Conservation (phyloP, 208 protist genomes). For the Porcisia hertigi region DNA sequence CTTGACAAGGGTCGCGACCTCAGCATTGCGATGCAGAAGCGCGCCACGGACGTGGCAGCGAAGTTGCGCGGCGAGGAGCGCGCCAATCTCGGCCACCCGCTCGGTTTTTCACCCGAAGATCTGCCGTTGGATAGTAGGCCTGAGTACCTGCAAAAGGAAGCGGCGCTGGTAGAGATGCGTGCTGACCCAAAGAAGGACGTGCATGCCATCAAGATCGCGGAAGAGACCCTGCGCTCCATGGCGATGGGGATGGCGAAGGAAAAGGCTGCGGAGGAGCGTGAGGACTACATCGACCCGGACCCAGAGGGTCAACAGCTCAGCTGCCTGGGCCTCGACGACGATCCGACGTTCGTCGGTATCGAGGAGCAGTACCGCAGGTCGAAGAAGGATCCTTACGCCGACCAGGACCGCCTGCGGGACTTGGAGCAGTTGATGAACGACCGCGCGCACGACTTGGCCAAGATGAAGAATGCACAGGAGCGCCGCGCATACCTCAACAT, state of each 20-base stretch:
- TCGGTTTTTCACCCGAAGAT: slow-evolving; percentile 70
- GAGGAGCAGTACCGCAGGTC: slow-evolving; percentile 68
- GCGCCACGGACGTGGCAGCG: slow-evolving; percentile 55
- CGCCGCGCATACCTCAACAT: slow-evolving; percentile 50
- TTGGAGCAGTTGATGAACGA: slow-evolving; percentile 79
- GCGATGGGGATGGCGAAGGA: slow-evolving; percentile 59
- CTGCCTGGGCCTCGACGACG: slow-evolving; percentile 58
- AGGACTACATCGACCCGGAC: slow-evolving; percentile 68
- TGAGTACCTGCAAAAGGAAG: slow-evolving; percentile 57
- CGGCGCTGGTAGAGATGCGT: slow-evolving; percentile 44
- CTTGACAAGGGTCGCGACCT: slow-evolving; percentile 46
- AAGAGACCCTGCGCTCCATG: slow-evolving; percentile 52
- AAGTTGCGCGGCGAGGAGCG: slow-evolving; percentile 72
- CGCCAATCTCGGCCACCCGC: slow-evolving; percentile 44
- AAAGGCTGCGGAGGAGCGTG: slow-evolving; percentile 52
- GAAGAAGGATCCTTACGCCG: slow-evolving; percentile 60
- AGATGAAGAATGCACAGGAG: slow-evolving; percentile 60
- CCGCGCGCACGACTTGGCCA: slow-evolving; percentile 63
- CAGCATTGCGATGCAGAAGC: slow-evolving; percentile 66
- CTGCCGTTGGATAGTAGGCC: slow-evolving; percentile 58
- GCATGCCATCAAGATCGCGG: slow-evolving; percentile 33
- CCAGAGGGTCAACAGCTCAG: slow-evolving; percentile 54
- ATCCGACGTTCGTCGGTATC: slow-evolving; percentile 62
- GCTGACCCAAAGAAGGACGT: slow-evolving; percentile 51
- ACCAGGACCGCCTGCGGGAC: slow-evolving; percentile 52